These are phyloP conservation scores for Skeletonema costatum DNA, from an alignment of 108 stramenopile species.

Conservation along the genomic window DNA sequence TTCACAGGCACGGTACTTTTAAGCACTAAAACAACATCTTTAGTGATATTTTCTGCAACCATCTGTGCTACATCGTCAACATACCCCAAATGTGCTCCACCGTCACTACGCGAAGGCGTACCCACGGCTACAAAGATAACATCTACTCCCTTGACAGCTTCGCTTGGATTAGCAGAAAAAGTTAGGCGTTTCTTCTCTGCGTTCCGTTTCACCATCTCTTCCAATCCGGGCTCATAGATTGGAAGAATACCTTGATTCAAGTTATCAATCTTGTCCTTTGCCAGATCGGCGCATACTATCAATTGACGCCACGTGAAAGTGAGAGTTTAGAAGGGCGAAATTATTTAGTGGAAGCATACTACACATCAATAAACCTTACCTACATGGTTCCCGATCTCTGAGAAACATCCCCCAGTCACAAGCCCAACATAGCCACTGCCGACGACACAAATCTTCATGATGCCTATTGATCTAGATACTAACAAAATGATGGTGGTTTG, in stretches of 20 bases:
- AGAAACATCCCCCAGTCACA: conserved; percentile 1
- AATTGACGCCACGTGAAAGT: too few relatives aligned
- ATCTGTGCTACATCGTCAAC: conserved; percentile 80
- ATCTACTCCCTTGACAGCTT: conserved; percentile 58
- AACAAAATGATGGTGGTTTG: too few relatives aligned
- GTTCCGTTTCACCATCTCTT: conserved; percentile 49
- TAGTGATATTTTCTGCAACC: conserved; percentile 65
- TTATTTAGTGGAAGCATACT: too few relatives aligned
- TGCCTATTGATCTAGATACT: too few relatives aligned
- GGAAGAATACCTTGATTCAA: conserved; percentile 71
- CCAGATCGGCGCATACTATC: conserved; percentile 61
- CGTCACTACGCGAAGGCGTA: conserved; percentile 67
- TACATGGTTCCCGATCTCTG: conserved; percentile 49
- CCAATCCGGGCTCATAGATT: conserved; percentile 83
- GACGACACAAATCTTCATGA: conserved; percentile 17
- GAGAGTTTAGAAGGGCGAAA: too few relatives aligned
- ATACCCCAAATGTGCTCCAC: conserved; percentile 76
- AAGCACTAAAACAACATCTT: conserved; percentile 73
- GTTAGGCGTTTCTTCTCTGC: conserved; percentile 59
- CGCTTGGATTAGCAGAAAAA: conserved; percentile 73
- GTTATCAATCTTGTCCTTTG: conserved; percentile 56
- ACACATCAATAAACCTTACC: too few relatives aligned
- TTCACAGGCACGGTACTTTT: conserved; percentile 82
- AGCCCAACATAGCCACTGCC: conserved; percentile 16
- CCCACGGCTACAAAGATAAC: conserved; percentile 81